Base-by-base conservation (phyloP, 331 rosid species). In the Pyrus hybrid region DNA sequence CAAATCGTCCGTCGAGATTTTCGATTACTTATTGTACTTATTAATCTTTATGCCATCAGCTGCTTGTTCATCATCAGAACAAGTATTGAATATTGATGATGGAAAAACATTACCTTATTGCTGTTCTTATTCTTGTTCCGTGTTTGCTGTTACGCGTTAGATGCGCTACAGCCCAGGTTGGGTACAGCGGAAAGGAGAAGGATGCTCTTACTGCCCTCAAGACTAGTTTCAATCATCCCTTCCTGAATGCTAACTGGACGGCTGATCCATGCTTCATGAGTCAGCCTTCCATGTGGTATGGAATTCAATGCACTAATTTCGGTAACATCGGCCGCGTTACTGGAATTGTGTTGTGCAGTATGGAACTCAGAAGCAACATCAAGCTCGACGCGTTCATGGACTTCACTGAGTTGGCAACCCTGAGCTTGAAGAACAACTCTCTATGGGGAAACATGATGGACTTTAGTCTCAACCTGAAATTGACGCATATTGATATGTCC, bases 351-450 rank as follows among this genome's bases (percentile, higher is more conserved):
- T 63, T 87, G 76, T 81, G 78, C 37, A 30, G 51, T 54, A 70
- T 78, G 77, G 77, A 73, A 22, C 77, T 89, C 54, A 23, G 13
- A 1, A 85, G 87, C 28, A 58, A 58, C 7, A 13, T 83, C 23
- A 60, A 67, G 14, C 33, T n/a, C 49, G 60, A 60, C 13, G 73
- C 79, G 10, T 74, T 87, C 68, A 32, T 11, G 5, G 26, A 20
- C 22, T 76, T 89, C 61, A 33, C 73, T n/a, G 79, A 83, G 64
- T 45, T 89, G 72, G 71, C 87, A 17, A 13, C 66, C 23, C 20
- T 89, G 43, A 82, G 85, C 82, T 78, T 89, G 43, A 87, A 80
- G 79, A 78, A 76, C 80, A 89, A 89, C 51, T 73, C 64, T 68
- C 18, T 89, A n/a, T 2, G 37, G n/a, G 85, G 84, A 20, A 76